A percentile compares a stretch with the other conserved stretches of the same genome.
These are phyloP conservation scores for Hygrophoropsis aurantiaca DNA, from an alignment of 768 basidiomycete genomes.

Conservation along the genomic window DNA sequence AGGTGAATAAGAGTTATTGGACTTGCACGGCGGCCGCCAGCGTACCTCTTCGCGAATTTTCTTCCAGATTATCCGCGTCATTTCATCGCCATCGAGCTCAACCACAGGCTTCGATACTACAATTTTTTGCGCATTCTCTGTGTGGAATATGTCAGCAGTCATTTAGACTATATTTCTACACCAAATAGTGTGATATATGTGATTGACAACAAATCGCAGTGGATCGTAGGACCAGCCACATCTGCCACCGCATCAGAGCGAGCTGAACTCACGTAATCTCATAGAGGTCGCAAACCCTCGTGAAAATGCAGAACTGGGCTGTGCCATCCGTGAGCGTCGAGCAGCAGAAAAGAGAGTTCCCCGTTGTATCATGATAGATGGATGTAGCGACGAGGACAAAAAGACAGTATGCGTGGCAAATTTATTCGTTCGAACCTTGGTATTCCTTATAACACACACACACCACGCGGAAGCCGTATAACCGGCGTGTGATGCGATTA, in stretches of 20 bases:
- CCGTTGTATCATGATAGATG: conserved; percentile 15
- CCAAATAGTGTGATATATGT: background rate
- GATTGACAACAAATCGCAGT: background rate
- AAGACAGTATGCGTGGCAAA: conserved; percentile 11
- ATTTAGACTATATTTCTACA: background rate
- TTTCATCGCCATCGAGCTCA: conserved; percentile 97
- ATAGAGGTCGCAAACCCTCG: conserved; percentile 29
- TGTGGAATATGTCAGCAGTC: background rate
- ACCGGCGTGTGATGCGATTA: conserved; percentile 10
- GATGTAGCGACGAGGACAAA: conserved; percentile 7
- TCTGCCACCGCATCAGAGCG: background rate
- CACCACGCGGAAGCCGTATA: conserved; percentile 17
- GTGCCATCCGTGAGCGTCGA: conserved; percentile 25
- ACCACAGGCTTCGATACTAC: conserved; percentile 86
- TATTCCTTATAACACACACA: conserved; percentile 15
- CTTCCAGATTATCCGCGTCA: conserved; percentile 99
- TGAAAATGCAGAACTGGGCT: conserved; percentile 12
- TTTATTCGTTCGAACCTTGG: conserved; percentile 3
- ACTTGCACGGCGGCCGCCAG: conserved; percentile 4
- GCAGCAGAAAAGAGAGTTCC: conserved; percentile 19
- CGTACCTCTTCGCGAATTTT: conserved; percentile 92
- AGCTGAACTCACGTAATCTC: conserved; percentile 26
- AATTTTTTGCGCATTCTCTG: conserved; percentile 53
- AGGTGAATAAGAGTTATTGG: background rate
- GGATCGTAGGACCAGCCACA: background rate